phyloP scores from a whole-genome alignment of 1,284 basidiomycete species.

The Pyrrhoderma lamaoense region DNA sequence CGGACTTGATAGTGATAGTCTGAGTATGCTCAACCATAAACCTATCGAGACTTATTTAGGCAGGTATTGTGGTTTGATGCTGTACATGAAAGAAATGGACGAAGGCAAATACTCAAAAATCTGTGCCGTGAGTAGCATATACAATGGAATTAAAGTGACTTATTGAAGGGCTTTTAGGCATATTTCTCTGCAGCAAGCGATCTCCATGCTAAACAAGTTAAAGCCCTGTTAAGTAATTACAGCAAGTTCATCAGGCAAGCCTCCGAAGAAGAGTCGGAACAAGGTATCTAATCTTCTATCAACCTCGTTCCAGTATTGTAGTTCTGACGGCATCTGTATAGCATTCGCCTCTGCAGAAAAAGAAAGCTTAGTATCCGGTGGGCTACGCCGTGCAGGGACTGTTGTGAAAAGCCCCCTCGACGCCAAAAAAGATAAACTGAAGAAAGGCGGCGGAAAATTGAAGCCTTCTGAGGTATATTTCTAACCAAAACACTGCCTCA shows the following conservation, averaged over 20 bases:
- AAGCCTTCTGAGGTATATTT: slow-evolving; percentile 55
- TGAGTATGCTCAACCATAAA: slow-evolving; percentile 54
- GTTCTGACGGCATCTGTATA: slow-evolving; percentile 15
- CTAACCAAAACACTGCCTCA: slow-evolving; percentile 3
- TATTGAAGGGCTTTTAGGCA: slow-evolving; percentile 40
- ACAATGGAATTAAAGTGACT: slow-evolving; percentile 6
- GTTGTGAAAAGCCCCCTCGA: slow-evolving; percentile 67
- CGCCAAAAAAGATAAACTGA: slow-evolving; percentile 47
- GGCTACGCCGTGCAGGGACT: slow-evolving; percentile 71
- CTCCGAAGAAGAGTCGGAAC: slow-evolving; percentile 63
- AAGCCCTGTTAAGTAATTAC: slow-evolving; percentile 58
- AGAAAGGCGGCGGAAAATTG: slow-evolving; percentile 46
- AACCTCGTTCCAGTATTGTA: neutral
- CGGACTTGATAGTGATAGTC: slow-evolving; percentile 44
- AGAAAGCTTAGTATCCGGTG: slow-evolving; percentile 38
- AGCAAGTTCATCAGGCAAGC: slow-evolving; percentile 58
- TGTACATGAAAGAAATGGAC: slow-evolving; percentile 96
- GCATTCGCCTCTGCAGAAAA: slow-evolving; percentile 39
- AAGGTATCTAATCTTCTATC: slow-evolving; percentile 35
- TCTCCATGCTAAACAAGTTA: slow-evolving; percentile 75
- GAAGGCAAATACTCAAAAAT: slow-evolving; percentile 76
- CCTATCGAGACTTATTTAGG: slow-evolving; percentile 79
- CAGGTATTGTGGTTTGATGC: slow-evolving; percentile 82
- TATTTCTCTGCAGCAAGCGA: slow-evolving; percentile 84
- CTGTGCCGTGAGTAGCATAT: slow-evolving; percentile 61